A percentile compares a stretch with the other conserved stretches of the same genome.
phyloP scores from a whole-genome alignment of 257 asterid species.

The Solanum sejunctum region DNA sequence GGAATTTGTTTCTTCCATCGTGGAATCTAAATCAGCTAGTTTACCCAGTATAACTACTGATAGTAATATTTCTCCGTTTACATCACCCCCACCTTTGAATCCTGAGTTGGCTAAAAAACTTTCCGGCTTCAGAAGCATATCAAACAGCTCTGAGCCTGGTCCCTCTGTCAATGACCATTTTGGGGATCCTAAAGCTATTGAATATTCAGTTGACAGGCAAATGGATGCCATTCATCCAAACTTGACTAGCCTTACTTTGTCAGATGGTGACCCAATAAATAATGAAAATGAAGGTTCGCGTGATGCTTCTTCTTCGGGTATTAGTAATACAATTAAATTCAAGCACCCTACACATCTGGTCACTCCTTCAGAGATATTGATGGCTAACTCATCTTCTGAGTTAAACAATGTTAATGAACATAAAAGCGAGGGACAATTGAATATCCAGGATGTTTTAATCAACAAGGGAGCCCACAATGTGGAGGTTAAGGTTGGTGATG shows the following conservation, averaged over 20 bases:
- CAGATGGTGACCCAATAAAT: constrained; percentile 30
- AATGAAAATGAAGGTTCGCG: constrained; percentile 15
- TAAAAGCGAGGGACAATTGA: constrained; percentile 23
- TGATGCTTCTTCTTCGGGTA: constrained; percentile 43
- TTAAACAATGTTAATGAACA: constrained; percentile 39
- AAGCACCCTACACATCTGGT: constrained; percentile 96
- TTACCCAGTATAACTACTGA: constrained; percentile 24
- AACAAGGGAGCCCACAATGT: constrained; percentile 45
- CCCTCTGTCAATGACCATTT: constrained; percentile 24
- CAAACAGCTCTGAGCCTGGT: constrained; percentile 43
- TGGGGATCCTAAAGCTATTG: constrained; percentile 43
- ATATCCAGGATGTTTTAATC: constrained; percentile 50
- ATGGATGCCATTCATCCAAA: constrained; percentile 38
- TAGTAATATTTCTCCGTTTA: constrained; percentile 30
- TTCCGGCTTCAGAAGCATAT: constrained; percentile 59
- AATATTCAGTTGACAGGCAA: constrained; percentile 43
- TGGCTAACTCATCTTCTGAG: constrained; percentile 66
- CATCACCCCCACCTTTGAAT: constrained; percentile 61
- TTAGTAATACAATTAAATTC: constrained; percentile 46
- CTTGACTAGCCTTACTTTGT: constrained; percentile 41
- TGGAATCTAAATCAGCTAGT: constrained; percentile 34
- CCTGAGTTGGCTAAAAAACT: constrained; percentile 58
- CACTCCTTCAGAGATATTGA: constrained; percentile 87
- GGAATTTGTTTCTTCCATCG: constrained; percentile 35
- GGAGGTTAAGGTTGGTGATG: constrained; percentile 77